These are phyloP conservation scores for Saccharomycopsis sp. DNA, from an alignment of 805 yeast genomes.

Conservation along the genomic window DNA sequence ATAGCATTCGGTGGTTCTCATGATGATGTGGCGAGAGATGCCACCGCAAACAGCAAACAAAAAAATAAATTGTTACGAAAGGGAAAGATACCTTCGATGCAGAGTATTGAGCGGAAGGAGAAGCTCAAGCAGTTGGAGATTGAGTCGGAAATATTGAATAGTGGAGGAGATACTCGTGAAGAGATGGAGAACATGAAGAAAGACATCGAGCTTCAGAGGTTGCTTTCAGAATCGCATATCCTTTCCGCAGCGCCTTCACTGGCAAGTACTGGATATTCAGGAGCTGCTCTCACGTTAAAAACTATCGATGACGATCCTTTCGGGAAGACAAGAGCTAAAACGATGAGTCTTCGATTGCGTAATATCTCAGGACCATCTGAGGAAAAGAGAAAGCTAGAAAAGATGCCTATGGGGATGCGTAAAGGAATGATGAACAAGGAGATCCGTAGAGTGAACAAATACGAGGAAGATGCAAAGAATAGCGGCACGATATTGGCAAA, in stretches of 20 bases:
- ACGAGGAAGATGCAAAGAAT: conserved; percentile 74
- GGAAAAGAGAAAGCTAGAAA: conserved; percentile 42
- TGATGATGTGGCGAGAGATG: background rate
- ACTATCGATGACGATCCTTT: conserved; percentile 55
- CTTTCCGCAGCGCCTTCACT: conserved; percentile 27
- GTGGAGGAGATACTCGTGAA: conserved; percentile 30
- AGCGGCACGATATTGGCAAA: conserved; percentile 86
- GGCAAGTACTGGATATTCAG: conserved; percentile 35
- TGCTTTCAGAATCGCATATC: conserved; percentile 67
- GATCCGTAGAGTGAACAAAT: conserved; percentile 43
- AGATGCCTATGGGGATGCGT: conserved; percentile 84
- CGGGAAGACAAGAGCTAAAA: conserved; percentile 63
- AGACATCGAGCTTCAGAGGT: conserved; percentile 66
- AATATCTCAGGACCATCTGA: conserved; percentile 36
- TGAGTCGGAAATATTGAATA: conserved; percentile 23
- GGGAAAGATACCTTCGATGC: conserved; percentile 54
- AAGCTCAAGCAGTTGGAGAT: conserved; percentile 31
- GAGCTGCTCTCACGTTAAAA: conserved; percentile 60
- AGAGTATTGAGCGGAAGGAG: conserved; percentile 28
- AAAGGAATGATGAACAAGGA: conserved; percentile 72
- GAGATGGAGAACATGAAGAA: conserved; percentile 54
- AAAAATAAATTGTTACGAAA: conserved; percentile 34
- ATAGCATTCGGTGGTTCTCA: conserved; percentile 21
- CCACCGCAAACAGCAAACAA: conserved; percentile 39
- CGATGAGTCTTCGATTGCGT: conserved; percentile 52